phyloP scores from a whole-genome alignment of 495 filamentous ascomycete genomes.

The Annulohypoxylon nitens region DNA sequence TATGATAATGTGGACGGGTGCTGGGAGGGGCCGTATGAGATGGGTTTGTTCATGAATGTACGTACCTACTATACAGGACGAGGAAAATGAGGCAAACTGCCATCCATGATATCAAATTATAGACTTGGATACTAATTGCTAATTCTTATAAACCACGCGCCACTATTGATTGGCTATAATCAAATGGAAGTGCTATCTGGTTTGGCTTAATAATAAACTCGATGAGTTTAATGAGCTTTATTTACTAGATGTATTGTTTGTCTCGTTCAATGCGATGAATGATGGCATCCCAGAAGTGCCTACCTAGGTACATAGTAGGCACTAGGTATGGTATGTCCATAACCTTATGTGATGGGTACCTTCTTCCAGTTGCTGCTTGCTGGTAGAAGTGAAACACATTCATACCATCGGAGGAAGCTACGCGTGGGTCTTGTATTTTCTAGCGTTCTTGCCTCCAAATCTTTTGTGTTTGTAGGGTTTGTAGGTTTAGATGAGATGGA shows the following conservation, averaged over 20 bases:
- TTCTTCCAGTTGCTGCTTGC: constrained; percentile 15
- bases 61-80: constrained; percentile 15
- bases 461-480: background rate
- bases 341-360: constrained; percentile 14
- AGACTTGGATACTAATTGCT: constrained; percentile 51
- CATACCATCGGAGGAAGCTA: constrained; percentile 11
- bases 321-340: background rate
- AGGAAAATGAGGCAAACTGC: constrained; percentile 21
- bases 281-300: background rate
- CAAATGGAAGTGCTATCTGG: background rate
- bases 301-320: background rate
- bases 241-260: too few species aligned
- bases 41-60: constrained; percentile 14
- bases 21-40: background rate
- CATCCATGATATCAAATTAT: constrained; percentile 27
- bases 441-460: constrained; percentile 23
- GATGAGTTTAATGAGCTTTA: too few species aligned
- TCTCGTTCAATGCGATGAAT: too few species aligned
- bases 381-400: constrained; percentile 22
- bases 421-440: constrained; percentile 20
- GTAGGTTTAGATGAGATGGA: background rate
- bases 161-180: background rate
- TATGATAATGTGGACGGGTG: constrained; percentile 20
- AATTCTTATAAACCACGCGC: constrained; percentile 35
- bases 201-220: too few species aligned